Percentiles rank a stretch among this genome's conserved stretches.
These are phyloP conservation scores for Magnaporthiopsis incrustans DNA, from an alignment of 2,329 filamentous ascomycete species.

Conservation along the genomic window DNA sequence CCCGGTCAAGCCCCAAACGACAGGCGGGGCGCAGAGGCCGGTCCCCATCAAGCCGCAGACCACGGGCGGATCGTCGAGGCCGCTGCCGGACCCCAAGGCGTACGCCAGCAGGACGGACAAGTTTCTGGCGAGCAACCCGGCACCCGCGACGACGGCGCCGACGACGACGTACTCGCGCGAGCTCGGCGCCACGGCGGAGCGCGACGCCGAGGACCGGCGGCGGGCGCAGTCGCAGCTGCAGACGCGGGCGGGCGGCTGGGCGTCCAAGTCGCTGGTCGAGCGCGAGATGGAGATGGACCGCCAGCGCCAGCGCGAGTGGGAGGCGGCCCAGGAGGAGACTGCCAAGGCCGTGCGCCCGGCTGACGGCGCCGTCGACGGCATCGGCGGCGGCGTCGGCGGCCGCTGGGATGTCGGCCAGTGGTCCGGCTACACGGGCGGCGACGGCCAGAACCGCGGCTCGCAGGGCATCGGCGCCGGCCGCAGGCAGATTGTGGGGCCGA, in stretches of 20 bases:
- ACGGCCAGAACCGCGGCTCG: conserved; percentile 60
- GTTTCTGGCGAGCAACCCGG: conserved; percentile 47
- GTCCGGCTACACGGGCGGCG: conserved; percentile 66
- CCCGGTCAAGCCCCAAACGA: conserved; percentile 14
- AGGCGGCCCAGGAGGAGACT: conserved; percentile 61
- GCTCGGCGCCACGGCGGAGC: conserved; percentile 51
- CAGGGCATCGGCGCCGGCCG: conserved; percentile 62
- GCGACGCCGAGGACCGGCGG: conserved; percentile 52
- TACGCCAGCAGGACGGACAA: conserved; percentile 46
- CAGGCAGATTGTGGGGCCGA: conserved; percentile 72
- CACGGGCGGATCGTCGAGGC: conserved; percentile 34
- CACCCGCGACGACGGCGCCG: conserved; percentile 29
- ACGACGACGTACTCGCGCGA: conserved; percentile 47
- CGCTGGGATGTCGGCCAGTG: conserved; percentile 73
- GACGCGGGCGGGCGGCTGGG: conserved; percentile 54
- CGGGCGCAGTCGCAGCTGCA: conserved; percentile 49
- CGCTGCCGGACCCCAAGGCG: conserved; percentile 42
- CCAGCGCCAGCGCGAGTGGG: conserved; percentile 72
- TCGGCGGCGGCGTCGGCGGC: conserved; percentile 58
- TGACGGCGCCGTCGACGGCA: conserved; percentile 50
- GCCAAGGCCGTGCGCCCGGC: conserved; percentile 44
- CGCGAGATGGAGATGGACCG: conserved; percentile 75
- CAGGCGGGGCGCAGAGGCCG: conserved; percentile 15
- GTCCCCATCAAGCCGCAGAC: conserved; percentile 27
- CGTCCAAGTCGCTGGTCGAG: conserved; percentile 63